Evolutionary conservation across 805 yeast species (phyloP), one percentile per base, ranked within the genome.

Genomic region (Candida pini): DNA sequence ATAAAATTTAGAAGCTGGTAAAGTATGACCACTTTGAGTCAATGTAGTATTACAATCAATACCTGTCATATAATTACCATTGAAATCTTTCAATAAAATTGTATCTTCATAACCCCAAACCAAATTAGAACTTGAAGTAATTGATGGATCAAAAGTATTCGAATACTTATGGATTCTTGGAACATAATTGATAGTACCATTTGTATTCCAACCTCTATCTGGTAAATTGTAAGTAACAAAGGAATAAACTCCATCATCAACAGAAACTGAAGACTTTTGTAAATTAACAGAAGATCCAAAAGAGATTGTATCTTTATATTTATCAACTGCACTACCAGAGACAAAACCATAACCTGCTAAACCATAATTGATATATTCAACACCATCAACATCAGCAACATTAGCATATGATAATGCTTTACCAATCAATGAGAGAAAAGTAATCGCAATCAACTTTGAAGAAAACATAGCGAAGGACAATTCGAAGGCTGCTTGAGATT

Each of bases 181-280:
- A 28, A 34, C 45, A 26, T 40, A 51, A 40, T 54, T 50, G 19
- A 55, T 40, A 12, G 62, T 56, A 28, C 62, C 62, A 9, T 53
- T 35, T 18, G 58, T 47, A 39, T 57, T 57, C 54, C 53, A 53
- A 33, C 62, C 62, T 36, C 62, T 51, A 35, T 57, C 62, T 9
- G 61, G 61, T 22, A 57, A 44, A 26, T 48, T 47, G 42, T 49
- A 56, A 4, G 56, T 48, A n/a, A 35, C 43, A 34, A 54, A 54
- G 16, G 52, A 41, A 33, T 57, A 57, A 17, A 36, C 47, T 17
- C 54, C 56, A 31, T 47, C 31, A 7, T 34, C 16, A 18, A 51
- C 49, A 1, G 33, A 19, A 17, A 57, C 30, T 9, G 60, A 49
- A 18, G 36, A 26, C 33, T 51, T 43, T 28, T 57, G 58, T 27